Evolutionary conservation across 2,329 filamentous ascomycete genomes (phyloP), one percentile per base, ranked within the genome.

Genomic region (Sporothrix phasma): DNA sequence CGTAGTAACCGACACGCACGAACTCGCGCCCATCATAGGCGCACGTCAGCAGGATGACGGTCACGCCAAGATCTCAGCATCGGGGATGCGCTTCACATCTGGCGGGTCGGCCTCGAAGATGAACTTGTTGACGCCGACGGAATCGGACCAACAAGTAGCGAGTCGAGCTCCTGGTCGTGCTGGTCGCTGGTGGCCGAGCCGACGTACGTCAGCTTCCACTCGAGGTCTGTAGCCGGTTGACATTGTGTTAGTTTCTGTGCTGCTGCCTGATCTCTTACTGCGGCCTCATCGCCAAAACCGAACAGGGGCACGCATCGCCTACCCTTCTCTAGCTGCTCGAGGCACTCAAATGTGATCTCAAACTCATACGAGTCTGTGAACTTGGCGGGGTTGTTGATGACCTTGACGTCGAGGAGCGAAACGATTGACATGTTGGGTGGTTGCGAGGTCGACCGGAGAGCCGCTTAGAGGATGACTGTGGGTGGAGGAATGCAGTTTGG

Each of bases 151-250:
- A 99, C 94, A 62, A 97, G 88, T 65, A 99, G 87, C 24, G 90
- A 92, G 78, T 99, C 94, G 71, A 99, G 92, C 77, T 97, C 94
- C 78, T 99, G 94, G 74, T 99, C 94, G 75, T 97, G 92, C 76
- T 97, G 92, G 74, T 94, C 92, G 67, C 91, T 96, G 61, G 93
- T 97, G 68, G 95, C 94, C 70, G 94, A 99, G 73, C 94, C 95
- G 74, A 99, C 94, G 72, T 99, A 99, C 75, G 92, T 99, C 72
- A 99, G 82, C 79, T 99, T 99, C 94, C 94, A 99, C 79, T 99
- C 94, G 67, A 99, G 87, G 78, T 99, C 94, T 96, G 72, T 4
- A 11, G 13, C 3, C 5, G 41, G 17, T n/a, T 17, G 22, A 22
- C 13, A 37, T 3, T 5, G 13, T 58, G 54, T 58, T 43, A 58